These are phyloP conservation scores for Hordeum pubiflorum DNA, from an alignment of 202 grass and related monocot genomes.

Conservation along the genomic window DNA sequence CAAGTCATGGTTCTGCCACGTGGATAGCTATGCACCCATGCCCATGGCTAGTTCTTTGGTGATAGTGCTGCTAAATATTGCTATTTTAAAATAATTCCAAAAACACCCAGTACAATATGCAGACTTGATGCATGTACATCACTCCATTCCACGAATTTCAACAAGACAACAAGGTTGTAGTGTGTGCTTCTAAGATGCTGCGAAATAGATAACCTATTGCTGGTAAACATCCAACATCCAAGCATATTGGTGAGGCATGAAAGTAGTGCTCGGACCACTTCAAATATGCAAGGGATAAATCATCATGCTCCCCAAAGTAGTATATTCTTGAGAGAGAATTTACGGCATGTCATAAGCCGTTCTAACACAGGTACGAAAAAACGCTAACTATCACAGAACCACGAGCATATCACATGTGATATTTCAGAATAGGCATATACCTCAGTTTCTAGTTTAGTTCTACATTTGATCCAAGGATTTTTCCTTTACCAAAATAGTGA, in stretches of 20 bases:
- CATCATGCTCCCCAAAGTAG: not conserved
- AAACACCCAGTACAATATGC: not conserved
- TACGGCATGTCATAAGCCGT: not conserved
- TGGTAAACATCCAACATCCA: not conserved
- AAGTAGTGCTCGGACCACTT: not conserved
- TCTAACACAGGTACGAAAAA: not conserved
- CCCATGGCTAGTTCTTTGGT: no score
- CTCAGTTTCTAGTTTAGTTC: not conserved
- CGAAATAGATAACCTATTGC: not conserved
- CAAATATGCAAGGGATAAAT: not conserved
- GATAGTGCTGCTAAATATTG: no score
- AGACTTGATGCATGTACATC: not conserved
- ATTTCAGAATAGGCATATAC: not conserved
- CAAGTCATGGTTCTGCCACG: no score
- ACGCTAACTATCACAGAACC: not conserved
- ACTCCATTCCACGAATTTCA: not conserved
- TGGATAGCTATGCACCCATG: no score
- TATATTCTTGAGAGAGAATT: constrained; percentile 2
- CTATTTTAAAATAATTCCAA: not conserved
- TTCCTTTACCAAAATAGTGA: not conserved
- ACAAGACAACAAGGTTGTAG: not conserved
- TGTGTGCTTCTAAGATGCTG: not conserved
- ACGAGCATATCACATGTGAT: constrained; percentile 10
- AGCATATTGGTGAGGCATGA: not conserved
- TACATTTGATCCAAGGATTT: not conserved